phyloP scores from a whole-genome alignment of 129 eudicot genomes.

The Sambucus nigra region DNA sequence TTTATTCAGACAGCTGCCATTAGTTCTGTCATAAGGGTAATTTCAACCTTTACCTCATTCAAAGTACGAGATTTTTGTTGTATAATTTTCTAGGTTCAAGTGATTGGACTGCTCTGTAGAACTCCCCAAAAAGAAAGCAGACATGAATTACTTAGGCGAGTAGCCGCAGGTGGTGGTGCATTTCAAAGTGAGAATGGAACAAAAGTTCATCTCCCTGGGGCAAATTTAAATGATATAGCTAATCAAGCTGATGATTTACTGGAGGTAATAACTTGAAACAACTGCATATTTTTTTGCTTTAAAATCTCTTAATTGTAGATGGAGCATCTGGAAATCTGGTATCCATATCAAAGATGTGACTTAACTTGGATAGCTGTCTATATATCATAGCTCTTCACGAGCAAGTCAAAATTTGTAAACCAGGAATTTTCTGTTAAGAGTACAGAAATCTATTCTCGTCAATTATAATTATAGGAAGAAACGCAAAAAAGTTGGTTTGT shows the following conservation, averaged over 20 bases:
- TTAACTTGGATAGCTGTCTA: too few species aligned
- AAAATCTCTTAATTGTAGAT: too few species aligned
- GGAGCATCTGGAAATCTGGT: too few species aligned
- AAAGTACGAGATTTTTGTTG: slow-evolving; percentile 1
- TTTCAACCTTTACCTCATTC: slow-evolving; percentile 4
- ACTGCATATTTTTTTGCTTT: neutral
- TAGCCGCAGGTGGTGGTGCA: slow-evolving; percentile 98
- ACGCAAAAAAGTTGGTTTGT: too few species aligned
- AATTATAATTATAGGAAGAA: too few species aligned
- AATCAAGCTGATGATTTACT: slow-evolving; percentile 97
- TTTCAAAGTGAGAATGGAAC: slow-evolving; percentile 73
- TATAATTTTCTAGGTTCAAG: slow-evolving; percentile 62
- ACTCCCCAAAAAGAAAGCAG: slow-evolving; percentile 93
- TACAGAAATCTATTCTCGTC: too few species aligned
- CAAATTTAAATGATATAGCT: slow-evolving; percentile 84
- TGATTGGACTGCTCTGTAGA: slow-evolving; percentile 86
- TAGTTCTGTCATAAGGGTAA: neutral
- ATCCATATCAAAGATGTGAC: too few species aligned
- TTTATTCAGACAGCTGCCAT: neutral
- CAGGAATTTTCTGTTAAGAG: too few species aligned
- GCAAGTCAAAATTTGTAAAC: too few species aligned
- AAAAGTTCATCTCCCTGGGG: slow-evolving; percentile 97
- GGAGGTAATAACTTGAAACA: slow-evolving; percentile 39
- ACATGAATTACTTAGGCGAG: slow-evolving; percentile 81
- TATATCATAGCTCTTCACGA: too few species aligned